Evolutionary conservation across 1,139 yeast species (phyloP).

Genomic region (Spathaspora sp.): DNA sequence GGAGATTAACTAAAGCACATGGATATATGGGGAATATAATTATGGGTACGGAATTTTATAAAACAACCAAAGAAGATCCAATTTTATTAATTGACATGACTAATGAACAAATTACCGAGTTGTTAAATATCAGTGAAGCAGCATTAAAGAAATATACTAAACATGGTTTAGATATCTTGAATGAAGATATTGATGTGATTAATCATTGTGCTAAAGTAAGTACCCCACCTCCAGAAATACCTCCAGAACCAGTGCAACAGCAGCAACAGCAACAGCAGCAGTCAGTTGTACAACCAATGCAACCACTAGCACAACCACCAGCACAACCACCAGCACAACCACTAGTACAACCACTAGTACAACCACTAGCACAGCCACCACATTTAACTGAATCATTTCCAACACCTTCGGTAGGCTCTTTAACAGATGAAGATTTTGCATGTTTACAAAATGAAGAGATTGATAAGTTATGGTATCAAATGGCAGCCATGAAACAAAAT

Average conservation of each 20-base stretch:
- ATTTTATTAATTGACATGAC: conserved; percentile 9
- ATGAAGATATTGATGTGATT: neutral
- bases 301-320: too few relatives aligned
- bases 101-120: conserved; percentile 26
- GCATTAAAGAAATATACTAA: conserved; percentile 17
- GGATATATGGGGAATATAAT: conserved; percentile 25
- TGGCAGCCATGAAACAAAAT: conserved; percentile 24
- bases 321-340: neutral
- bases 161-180: conserved; percentile 4
- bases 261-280: too few relatives aligned
- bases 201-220: neutral
- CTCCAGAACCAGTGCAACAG: neutral
- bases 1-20: conserved; percentile 43
- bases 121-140: conserved; percentile 24
- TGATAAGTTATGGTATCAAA: conserved; percentile 39
- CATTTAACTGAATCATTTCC: neutral
- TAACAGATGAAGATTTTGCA: conserved; percentile 19
- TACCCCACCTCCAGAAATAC: neutral
- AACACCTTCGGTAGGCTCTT: neutral
- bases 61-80: conserved; percentile 6
- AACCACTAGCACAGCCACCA: neutral
- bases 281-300: too few relatives aligned
- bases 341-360: neutral
- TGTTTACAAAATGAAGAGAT: conserved; percentile 30
- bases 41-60: conserved; percentile 24